Percentiles rank a stretch among this genome's conserved stretches.
Conservation (phyloP, 129 eudicot species). For the Tagetes erecta region DNA sequence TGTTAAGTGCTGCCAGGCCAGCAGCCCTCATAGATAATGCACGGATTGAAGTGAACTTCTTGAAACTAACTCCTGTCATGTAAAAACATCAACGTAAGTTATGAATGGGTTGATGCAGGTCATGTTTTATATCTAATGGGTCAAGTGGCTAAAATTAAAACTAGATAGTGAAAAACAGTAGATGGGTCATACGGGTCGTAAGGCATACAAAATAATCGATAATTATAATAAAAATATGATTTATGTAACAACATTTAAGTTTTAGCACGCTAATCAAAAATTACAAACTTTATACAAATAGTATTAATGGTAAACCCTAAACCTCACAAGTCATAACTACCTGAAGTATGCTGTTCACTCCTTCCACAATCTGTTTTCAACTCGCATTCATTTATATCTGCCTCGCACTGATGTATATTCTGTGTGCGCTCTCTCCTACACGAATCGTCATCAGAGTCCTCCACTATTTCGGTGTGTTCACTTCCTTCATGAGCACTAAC, state of each 20-base stretch:
- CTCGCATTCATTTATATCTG: slow-evolving; percentile 24
- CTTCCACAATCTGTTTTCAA: slow-evolving; percentile 24
- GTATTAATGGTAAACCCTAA: neutral
- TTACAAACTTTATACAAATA: neutral
- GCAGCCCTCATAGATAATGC: slow-evolving; percentile 68
- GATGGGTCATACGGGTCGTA: neutral
- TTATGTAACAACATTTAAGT: neutral
- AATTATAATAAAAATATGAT: neutral
- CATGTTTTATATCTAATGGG: neutral
- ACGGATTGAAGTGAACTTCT: slow-evolving; percentile 59
- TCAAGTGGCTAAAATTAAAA: neutral
- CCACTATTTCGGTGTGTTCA: slow-evolving; percentile 44
- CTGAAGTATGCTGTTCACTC: slow-evolving; percentile 43
- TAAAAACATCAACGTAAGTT: slow-evolving; percentile 13
- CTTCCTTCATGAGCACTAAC: slow-evolving; percentile 46
- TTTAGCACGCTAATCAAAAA: slow-evolving; percentile 2
- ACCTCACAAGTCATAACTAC: slow-evolving; percentile 26
- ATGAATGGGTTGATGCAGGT: neutral
- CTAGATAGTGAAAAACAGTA: neutral
- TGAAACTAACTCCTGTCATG: slow-evolving; percentile 29
- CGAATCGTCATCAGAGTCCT: slow-evolving; percentile 46
- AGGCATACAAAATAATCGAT: neutral
- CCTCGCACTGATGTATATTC: slow-evolving; percentile 8
- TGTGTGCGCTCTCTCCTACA: slow-evolving; percentile 25
- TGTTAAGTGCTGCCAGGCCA: slow-evolving; percentile 68